A percentile compares a stretch with the other conserved stretches of the same genome.
Evolutionary conservation across 1,284 basidiomycete genomes (phyloP).

Genomic region (Cryptococcus hybrid): DNA sequence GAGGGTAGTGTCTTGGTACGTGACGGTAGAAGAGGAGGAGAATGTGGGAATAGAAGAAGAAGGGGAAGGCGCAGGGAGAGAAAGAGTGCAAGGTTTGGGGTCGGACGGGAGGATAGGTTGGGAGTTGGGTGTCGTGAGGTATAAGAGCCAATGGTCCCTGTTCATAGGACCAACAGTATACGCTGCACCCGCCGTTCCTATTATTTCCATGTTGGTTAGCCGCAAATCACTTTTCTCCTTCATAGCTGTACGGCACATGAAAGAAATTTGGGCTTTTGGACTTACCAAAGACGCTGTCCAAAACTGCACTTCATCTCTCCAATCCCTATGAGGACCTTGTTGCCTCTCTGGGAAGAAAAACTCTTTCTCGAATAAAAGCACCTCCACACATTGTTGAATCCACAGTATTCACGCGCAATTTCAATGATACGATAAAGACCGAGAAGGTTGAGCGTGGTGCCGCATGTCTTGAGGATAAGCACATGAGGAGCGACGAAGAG

Average conservation of each 20-base stretch:
- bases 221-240: background rate
- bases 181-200: constrained; percentile 66
- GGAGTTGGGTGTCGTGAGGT: constrained; percentile 69
- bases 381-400: constrained; percentile 70
- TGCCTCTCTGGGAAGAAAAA: constrained; percentile 99
- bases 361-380: constrained; percentile 97
- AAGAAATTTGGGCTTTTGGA: background rate
- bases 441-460: constrained; percentile 94
- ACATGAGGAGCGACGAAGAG: constrained; percentile 95
- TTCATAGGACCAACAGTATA: constrained; percentile 99
- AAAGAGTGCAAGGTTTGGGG: constrained; percentile 13
- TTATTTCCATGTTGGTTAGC: background rate
- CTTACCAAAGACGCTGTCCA: constrained; percentile 80
- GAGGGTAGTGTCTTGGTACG: constrained; percentile 77
- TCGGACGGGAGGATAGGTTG: constrained; percentile 31
- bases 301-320: constrained; percentile 90
- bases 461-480: constrained; percentile 98
- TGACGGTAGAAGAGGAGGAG: constrained; percentile 9
- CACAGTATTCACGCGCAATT: constrained; percentile 76
- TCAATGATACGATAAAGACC: constrained; percentile 90
- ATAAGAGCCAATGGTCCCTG: constrained; percentile 97
- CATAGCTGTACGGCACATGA: too few relatives aligned
- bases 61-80: constrained; percentile 14
- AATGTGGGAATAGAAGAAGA: constrained; percentile 1
- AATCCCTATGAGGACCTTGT: constrained; percentile 88